These are phyloP conservation scores for Anthracocystis setariae DNA, from an alignment of 1,284 basidiomycete genomes.

Conservation along the genomic window DNA sequence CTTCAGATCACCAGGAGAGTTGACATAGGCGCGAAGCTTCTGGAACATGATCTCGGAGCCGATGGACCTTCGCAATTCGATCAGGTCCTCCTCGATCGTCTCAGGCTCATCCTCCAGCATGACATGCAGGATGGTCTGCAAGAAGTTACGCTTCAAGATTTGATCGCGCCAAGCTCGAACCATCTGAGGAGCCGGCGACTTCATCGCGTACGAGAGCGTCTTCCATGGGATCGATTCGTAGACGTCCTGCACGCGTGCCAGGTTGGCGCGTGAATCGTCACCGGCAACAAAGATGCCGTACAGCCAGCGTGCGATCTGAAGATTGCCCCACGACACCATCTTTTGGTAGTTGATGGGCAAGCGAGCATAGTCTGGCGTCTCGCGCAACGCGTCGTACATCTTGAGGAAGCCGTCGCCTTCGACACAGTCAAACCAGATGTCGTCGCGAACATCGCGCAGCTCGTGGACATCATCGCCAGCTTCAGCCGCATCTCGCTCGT, in stretches of 20 bases:
- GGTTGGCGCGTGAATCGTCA: slow-evolving; percentile 60
- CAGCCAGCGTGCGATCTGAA: slow-evolving; percentile 61
- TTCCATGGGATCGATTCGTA: slow-evolving; percentile 62
- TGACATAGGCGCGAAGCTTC: slow-evolving; percentile 62
- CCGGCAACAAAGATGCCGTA: slow-evolving; percentile 62
- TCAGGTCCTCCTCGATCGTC: slow-evolving; percentile 58
- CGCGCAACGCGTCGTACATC: slow-evolving; percentile 55
- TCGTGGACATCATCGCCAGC: slow-evolving; percentile 63
- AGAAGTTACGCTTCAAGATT: slow-evolving; percentile 54
- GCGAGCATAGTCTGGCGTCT: slow-evolving; percentile 48
- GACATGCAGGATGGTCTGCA: slow-evolving; percentile 57
- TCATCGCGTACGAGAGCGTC: slow-evolving; percentile 60
- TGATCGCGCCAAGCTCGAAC: slow-evolving; percentile 57
- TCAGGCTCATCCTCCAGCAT: slow-evolving; percentile 61
- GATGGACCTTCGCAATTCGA: slow-evolving; percentile 51
- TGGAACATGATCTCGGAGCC: slow-evolving; percentile 59
- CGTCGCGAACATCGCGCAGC: slow-evolving; percentile 56
- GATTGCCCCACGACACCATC: slow-evolving; percentile 61
- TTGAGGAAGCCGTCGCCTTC: slow-evolving; percentile 63
- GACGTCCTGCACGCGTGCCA: slow-evolving; percentile 54
- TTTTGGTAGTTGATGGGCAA: slow-evolving; percentile 62
- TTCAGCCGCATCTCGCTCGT: slow-evolving; percentile 55
- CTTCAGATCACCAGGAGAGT: slow-evolving; percentile 61
- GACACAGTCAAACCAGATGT: slow-evolving; percentile 63
- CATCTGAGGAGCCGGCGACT: slow-evolving; percentile 56